Conservation (phyloP, 2,329 filamentous ascomycete genomes). For the Neopestalotiopsis clavispora region DNA sequence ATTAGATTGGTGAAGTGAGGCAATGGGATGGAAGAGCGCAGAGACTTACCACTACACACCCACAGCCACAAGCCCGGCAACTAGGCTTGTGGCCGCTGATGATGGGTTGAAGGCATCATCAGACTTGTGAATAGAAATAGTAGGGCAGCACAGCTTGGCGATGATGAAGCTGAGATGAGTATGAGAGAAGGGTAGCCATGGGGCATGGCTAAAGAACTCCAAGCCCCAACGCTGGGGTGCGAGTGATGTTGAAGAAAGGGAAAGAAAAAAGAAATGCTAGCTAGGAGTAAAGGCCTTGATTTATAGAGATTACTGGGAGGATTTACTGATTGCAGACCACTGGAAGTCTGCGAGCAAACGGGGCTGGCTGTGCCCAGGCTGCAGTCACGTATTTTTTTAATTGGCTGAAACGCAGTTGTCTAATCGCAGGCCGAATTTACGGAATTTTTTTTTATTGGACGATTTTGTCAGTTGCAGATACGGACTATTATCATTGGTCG, state of each 20-base stretch:
- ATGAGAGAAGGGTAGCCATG: not conserved
- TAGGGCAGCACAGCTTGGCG: not conserved
- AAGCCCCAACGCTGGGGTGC: not conserved
- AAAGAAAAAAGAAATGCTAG: not conserved
- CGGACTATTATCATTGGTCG: not conserved
- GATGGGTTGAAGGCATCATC: no score
- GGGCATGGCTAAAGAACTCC: not conserved
- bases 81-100: not conserved
- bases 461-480: no score
- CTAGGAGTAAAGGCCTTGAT: not conserved
- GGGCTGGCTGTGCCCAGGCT: not conserved
- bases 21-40: no score
- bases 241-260: not conserved
- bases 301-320: not conserved
- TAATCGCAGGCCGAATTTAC: no score
- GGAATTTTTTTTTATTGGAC: no score
- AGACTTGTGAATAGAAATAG: not conserved
- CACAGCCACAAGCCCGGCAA: not conserved
- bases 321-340: not conserved
- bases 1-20: no score
- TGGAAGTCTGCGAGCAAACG: not conserved
- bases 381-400: not conserved
- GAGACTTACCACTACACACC: not conserved
- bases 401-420: no score
- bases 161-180: not conserved